phyloP scores from a whole-genome alignment of 805 yeast genomes.

The Kuraishia piskuri region DNA sequence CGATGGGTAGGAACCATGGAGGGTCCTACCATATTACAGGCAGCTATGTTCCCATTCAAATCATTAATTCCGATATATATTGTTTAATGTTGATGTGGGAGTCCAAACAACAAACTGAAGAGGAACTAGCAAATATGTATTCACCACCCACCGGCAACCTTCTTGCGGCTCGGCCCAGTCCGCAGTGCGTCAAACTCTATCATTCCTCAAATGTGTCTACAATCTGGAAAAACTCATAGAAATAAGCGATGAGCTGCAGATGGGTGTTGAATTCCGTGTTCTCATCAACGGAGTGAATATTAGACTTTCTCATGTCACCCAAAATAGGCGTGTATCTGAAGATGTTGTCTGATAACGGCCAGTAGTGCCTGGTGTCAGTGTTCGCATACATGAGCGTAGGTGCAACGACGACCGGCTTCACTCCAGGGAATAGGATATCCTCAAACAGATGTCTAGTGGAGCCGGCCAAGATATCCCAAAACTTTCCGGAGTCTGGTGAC shows the following conservation, averaged over 20 bases:
- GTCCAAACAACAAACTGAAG: no score
- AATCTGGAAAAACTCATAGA: conserved; percentile 35
- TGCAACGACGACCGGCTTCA: conserved; percentile 22
- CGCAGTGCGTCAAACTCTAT: background rate
- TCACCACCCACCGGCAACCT: no score
- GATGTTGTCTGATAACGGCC: conserved; percentile 45
- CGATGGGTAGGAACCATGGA: no score
- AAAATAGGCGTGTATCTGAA: conserved; percentile 46
- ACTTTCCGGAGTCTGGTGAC: conserved; percentile 25
- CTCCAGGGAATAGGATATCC: conserved; percentile 32
- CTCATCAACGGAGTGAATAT: conserved; percentile 58
- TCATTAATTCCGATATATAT: no score
- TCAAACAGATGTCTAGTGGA: conserved; percentile 46
- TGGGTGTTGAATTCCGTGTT: conserved; percentile 41
- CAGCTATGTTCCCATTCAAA: no score
- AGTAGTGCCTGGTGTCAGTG: conserved; percentile 55
- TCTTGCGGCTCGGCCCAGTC: background rate
- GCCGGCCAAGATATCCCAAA: conserved; percentile 38
- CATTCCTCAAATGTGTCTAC: conserved; percentile 8
- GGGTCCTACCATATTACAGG: no score
- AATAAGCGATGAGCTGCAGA: conserved; percentile 44
- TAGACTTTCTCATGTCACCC: conserved; percentile 15
- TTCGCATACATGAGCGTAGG: conserved; percentile 50
- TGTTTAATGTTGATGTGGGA: no score
- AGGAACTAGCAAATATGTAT: no score